These are phyloP conservation scores for Mallotus japonicus DNA, from an alignment of 441 rosid genomes.

Conservation along the genomic window DNA sequence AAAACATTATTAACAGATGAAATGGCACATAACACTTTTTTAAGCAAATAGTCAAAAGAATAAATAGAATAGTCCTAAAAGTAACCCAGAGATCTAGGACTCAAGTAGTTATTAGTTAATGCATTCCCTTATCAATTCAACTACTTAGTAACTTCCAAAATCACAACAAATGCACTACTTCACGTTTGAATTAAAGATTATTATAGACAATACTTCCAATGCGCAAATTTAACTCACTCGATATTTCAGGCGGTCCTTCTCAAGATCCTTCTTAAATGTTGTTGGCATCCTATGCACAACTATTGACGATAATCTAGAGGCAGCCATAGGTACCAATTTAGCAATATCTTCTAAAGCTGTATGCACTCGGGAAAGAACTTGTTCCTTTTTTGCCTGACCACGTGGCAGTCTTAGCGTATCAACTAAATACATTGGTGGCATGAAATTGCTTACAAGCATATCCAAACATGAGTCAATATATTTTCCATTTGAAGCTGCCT, in stretches of 20 bases:
- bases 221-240: constrained; percentile 40
- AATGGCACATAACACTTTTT: background rate
- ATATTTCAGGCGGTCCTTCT: constrained; percentile 17
- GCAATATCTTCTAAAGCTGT: constrained; percentile 49
- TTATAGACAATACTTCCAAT: background rate
- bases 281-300: constrained; percentile 58
- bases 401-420: constrained; percentile 42
- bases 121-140: background rate
- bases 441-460: constrained; percentile 70
- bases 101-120: background rate
- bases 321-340: constrained; percentile 70
- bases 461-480: constrained; percentile 60
- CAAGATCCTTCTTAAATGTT: constrained; percentile 37
- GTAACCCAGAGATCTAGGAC: too few relatives aligned
- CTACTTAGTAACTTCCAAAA: background rate
- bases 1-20: background rate
- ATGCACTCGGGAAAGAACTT: constrained; percentile 72
- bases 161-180: background rate
- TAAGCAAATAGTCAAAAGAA: background rate
- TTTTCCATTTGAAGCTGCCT: constrained; percentile 76
- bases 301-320: constrained; percentile 48
- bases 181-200: background rate
- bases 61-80: background rate
- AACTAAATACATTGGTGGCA: constrained; percentile 48
- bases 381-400: constrained; percentile 46